phyloP scores from a whole-genome alignment of 1,139 yeast species.

The Suhomyces yuchorum region DNA sequence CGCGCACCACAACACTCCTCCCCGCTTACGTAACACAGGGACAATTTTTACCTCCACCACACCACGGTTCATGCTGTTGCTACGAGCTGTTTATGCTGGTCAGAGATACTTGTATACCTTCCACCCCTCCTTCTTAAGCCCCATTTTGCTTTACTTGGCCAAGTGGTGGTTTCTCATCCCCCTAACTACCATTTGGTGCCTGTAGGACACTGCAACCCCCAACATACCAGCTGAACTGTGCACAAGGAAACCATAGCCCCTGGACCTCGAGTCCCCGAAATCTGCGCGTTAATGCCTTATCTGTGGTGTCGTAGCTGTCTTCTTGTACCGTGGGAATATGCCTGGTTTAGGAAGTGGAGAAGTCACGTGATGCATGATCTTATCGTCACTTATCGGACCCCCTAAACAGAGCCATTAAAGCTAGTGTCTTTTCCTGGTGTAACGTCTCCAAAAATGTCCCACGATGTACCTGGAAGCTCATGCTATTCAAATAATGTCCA shows the following conservation, averaged over 20 bases:
- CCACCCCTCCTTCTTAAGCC: neutral
- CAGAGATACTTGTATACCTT: neutral
- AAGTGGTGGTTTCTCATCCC: neutral
- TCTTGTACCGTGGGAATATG: neutral
- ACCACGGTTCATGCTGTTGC: neutral
- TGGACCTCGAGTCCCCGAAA: no score
- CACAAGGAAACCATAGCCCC: no score
- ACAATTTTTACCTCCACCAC: neutral
- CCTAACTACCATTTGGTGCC: neutral
- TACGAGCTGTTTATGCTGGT: neutral
- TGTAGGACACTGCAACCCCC: neutral
- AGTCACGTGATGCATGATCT: slow-evolving; percentile 7
- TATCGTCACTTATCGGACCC: slow-evolving; percentile 8
- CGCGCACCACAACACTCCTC: neutral
- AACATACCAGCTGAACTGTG: no score
- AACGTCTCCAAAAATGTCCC: neutral
- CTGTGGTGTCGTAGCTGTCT: neutral
- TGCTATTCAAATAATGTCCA: neutral
- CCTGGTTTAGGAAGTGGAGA: slow-evolving; percentile 6
- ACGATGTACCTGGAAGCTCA: neutral
- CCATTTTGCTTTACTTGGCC: no score
- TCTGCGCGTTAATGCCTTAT: neutral
- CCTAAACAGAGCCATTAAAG: neutral
- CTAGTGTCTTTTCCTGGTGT: neutral
- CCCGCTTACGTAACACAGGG: neutral